A percentile compares a stretch with the other conserved stretches of the same genome.
These are phyloP conservation scores for Clarireedia hainanense DNA, from an alignment of 2,329 filamentous ascomycete species.

Conservation along the genomic window DNA sequence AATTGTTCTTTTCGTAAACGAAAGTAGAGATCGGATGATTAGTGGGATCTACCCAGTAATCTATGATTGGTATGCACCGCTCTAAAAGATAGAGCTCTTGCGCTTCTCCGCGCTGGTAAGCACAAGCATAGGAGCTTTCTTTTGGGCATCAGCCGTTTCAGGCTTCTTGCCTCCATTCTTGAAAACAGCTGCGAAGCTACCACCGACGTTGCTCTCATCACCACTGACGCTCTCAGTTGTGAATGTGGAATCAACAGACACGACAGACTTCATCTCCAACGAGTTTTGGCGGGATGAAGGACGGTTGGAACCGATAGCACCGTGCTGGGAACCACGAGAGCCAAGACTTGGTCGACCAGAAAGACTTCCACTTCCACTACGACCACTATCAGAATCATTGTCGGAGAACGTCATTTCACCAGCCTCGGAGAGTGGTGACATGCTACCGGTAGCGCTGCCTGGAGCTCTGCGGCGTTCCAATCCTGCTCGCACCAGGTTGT, in stretches of 20 bases:
- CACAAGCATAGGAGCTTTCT: constrained; percentile 79
- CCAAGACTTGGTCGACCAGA: constrained; percentile 63
- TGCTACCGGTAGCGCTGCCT: constrained; percentile 69
- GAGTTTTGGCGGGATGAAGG: constrained; percentile 60
- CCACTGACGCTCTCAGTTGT: constrained; percentile 59
- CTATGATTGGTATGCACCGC: constrained; percentile 11
- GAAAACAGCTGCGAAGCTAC: constrained; percentile 60
- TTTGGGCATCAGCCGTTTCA: constrained; percentile 53
- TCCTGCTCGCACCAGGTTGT: constrained; percentile 85
- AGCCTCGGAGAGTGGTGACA: constrained; percentile 83
- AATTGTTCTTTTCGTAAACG: constrained; percentile 23
- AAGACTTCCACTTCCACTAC: constrained; percentile 71
- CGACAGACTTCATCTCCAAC: constrained; percentile 44
- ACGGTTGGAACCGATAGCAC: constrained; percentile 81
- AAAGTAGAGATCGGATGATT: constrained; percentile 26
- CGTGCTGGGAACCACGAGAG: constrained; percentile 69
- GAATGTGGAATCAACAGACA: constrained; percentile 39
- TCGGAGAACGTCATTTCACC: constrained; percentile 62
- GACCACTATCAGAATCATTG: constrained; percentile 62
- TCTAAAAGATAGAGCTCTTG: constrained; percentile 59
- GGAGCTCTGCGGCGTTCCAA: constrained; percentile 71
- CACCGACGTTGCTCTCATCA: constrained; percentile 48
- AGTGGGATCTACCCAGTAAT: constrained; percentile 29
- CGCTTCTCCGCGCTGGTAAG: constrained; percentile 87
- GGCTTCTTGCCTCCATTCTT: constrained; percentile 52